phyloP scores from a whole-genome alignment of 495 filamentous ascomycete species.

The Immersiella caudata region DNA sequence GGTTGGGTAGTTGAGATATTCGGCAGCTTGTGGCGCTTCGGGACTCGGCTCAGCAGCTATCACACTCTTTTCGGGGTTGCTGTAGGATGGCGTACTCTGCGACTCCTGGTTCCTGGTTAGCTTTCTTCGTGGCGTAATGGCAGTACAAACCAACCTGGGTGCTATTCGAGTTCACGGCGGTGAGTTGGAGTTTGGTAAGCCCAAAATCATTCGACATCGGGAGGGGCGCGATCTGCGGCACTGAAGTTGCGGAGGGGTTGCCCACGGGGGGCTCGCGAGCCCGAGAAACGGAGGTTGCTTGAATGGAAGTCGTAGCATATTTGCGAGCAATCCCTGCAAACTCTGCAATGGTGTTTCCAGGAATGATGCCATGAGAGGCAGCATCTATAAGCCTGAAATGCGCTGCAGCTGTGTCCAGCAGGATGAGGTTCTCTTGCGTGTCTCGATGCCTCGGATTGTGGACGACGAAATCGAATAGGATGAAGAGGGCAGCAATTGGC shows the following conservation, averaged over 20 bases:
- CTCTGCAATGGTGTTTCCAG: neutral
- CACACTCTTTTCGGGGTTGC: neutral
- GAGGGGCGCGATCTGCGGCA: neutral
- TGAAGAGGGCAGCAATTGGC: neutral
- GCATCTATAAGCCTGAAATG: neutral
- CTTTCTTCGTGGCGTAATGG: neutral
- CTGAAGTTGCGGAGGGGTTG: neutral
- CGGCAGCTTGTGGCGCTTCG: neutral
- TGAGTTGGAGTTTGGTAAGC: neutral
- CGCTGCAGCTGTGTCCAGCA: neutral
- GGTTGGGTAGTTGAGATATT: neutral
- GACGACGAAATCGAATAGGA: constrained; percentile 1
- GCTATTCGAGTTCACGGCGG: neutral
- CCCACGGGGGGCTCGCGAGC: neutral
- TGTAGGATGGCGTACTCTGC: neutral
- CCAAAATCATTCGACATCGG: neutral
- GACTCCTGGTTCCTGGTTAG: neutral
- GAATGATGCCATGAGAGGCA: neutral
- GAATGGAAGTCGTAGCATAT: neutral
- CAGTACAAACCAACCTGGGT: neutral
- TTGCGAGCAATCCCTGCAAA: neutral
- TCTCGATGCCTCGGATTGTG: neutral
- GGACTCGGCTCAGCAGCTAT: neutral
- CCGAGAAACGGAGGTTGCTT: neutral
- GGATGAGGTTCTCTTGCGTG: neutral